A percentile compares a stretch with the other conserved stretches of the same genome.
Conservation (phyloP, 306 rosid genomes). For the Boehmeria nivea region DNA sequence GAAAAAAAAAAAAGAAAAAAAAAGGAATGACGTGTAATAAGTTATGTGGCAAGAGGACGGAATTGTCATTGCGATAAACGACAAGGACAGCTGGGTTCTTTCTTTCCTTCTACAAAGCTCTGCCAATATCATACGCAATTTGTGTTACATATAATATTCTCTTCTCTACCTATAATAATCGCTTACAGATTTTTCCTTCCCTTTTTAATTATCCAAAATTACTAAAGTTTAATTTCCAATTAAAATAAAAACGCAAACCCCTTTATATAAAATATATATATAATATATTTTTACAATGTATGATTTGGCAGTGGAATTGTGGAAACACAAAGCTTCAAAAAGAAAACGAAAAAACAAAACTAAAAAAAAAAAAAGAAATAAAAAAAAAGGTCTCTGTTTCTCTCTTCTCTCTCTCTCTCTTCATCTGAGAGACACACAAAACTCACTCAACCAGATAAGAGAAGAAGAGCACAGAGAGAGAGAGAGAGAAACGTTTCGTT, state of each 20-base stretch:
- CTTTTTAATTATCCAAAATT: background rate
- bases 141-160: background rate
- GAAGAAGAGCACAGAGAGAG: background rate
- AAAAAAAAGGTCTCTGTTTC: background rate
- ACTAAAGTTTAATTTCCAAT: background rate
- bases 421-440: background rate
- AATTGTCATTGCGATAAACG: constrained; percentile 24
- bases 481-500: constrained; percentile 14
- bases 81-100: constrained; percentile 33
- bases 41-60: constrained; percentile 6
- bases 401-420: background rate
- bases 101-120: constrained; percentile 13
- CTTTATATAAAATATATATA: too few relatives aligned
- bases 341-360: constrained; percentile 6
- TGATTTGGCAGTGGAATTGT: constrained; percentile 36
- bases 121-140: constrained; percentile 12
- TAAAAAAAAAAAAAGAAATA: constrained; percentile 21
- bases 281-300: background rate
- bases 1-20: too few relatives aligned
- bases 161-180: too few relatives aligned
- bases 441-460: constrained; percentile 8
- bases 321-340: constrained; percentile 44
- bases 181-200: background rate
- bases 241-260: too few relatives aligned
- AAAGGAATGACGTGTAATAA: too few relatives aligned